Evolutionary conservation across 169 alveolate species (phyloP), one percentile per base, ranked within the genome.

Genomic region (Plasmodium gallinaceum): DNA sequence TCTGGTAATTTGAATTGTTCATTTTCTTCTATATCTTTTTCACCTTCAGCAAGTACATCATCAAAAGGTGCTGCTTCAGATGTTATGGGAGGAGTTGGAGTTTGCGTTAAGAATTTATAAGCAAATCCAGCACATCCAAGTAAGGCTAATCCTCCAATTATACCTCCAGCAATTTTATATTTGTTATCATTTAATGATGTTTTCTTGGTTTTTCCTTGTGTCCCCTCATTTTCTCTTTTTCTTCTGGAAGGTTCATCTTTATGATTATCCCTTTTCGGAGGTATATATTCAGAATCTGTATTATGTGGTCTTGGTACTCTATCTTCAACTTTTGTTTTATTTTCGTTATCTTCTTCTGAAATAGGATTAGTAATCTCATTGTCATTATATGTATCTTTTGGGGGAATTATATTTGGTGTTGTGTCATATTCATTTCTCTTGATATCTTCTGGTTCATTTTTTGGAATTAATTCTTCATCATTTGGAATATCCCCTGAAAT

Each of bases 1-100:
- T 83, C 91, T 20, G 91, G 91, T 69, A 83, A 54, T 73, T 70
- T 83, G 57, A 69, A 83, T 62, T 83, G 91, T n/a, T 83, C 91
- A 22, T 48, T 45, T 37, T 83, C 91, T 0, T 2, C 74, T 14
- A 10, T 26, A 9, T 69, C 91, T 16, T 83, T 83, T 0, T 83
- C 86, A 10, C 58, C 91, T 42, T 83, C 91, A 26, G 74, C 46
- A 10, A 70, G 24, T 72, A 52, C 86, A 60, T 83, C 91, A 57
- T 83, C 86, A 18, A 83, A 83, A 48, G 91, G 86, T 3, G 85
- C 74, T 51, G 61, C 26, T 57, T 68, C 91, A 52, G 66, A 46
- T 9, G 45, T 39, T 26, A 69, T 32, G 46, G 58, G 83, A 32
- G 91, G 37, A 39, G 86, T 72, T 6, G 74, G 58, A 39, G 68